phyloP scores from a whole-genome alignment of 2,329 filamentous ascomycete species.

The Eutypella sp. region DNA sequence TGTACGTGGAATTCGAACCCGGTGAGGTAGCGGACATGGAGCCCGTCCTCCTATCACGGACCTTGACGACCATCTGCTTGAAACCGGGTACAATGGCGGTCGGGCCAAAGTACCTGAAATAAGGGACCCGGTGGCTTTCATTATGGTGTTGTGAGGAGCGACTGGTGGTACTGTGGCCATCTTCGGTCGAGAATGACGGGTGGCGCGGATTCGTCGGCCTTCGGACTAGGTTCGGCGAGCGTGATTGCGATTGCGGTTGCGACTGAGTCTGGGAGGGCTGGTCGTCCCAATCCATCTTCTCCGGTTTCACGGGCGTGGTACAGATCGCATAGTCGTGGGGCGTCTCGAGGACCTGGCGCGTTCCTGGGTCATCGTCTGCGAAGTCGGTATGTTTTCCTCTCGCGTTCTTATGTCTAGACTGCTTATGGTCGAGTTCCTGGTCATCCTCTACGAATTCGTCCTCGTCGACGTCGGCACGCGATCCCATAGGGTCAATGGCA shows the following conservation, averaged over 20 bases:
- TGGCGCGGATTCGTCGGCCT: slow-evolving; percentile 26
- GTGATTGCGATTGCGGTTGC: slow-evolving; percentile 22
- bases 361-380: slow-evolving; percentile 17
- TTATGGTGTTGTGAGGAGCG: slow-evolving; percentile 46
- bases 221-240: slow-evolving; percentile 15
- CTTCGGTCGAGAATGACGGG: slow-evolving; percentile 36
- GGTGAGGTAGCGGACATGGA: slow-evolving; percentile 54
- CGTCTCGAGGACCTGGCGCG: slow-evolving; percentile 19
- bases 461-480: slow-evolving; percentile 29
- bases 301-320: slow-evolving; percentile 23
- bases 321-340: slow-evolving; percentile 16
- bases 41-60: slow-evolving; percentile 61
- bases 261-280: slow-evolving; percentile 12
- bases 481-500: slow-evolving; percentile 16
- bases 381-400: slow-evolving; percentile 20
- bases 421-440: slow-evolving; percentile 23
- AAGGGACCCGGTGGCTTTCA: slow-evolving; percentile 67
- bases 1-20: slow-evolving; percentile 30
- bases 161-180: slow-evolving; percentile 32
- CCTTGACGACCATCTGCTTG: slow-evolving; percentile 84
- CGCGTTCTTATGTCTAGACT: slow-evolving; percentile 21
- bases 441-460: slow-evolving; percentile 31
- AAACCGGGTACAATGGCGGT: slow-evolving; percentile 89
- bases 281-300: slow-evolving; percentile 27
- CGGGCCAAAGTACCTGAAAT: slow-evolving; percentile 85